phyloP scores from a whole-genome alignment of 163 green algal species.

The Scenedesmus sp. region DNA sequence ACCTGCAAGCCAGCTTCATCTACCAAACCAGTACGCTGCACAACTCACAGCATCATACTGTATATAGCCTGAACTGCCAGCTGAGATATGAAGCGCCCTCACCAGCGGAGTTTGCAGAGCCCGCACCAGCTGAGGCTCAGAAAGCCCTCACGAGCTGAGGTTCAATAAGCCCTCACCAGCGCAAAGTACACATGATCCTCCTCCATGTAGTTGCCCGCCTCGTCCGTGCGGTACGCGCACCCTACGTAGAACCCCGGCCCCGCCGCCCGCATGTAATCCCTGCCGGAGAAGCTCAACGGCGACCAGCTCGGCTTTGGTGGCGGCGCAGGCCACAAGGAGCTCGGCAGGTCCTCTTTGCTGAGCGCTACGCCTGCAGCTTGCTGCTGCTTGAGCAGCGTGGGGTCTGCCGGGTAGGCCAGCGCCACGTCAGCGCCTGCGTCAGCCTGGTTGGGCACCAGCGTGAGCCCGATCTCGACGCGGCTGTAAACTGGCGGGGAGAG shows the following conservation, averaged over 20 bases:
- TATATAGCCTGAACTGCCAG: neutral
- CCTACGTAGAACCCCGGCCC: constrained; percentile 71
- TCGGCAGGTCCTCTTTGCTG: constrained; percentile 46
- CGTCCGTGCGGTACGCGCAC: constrained; percentile 60
- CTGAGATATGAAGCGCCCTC: too few species aligned
- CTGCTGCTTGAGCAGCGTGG: neutral
- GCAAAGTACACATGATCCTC: constrained; percentile 64
- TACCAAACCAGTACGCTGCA: neutral
- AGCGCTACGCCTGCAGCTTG: constrained; percentile 33
- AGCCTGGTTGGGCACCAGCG: constrained; percentile 46
- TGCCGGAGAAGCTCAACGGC: constrained; percentile 54
- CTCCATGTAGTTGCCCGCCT: constrained; percentile 33
- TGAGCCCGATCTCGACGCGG: constrained; percentile 57
- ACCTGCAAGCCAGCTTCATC: too few species aligned
- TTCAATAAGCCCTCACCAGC: constrained; percentile 36
- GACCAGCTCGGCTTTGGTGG: constrained; percentile 36
- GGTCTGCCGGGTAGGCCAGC: constrained; percentile 60
- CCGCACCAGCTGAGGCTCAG: too few species aligned
- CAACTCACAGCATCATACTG: neutral
- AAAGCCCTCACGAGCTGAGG: too few species aligned
- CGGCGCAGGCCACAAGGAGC: neutral
- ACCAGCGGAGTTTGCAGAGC: too few species aligned
- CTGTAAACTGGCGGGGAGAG: constrained; percentile 40
- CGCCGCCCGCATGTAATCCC: constrained; percentile 65
- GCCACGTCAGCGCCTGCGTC: constrained; percentile 68